A percentile compares a stretch with the other conserved stretches of the same genome.
phyloP scores from a whole-genome alignment of 2,329 filamentous ascomycete genomes.

The Arthrobotrys sinensis region DNA sequence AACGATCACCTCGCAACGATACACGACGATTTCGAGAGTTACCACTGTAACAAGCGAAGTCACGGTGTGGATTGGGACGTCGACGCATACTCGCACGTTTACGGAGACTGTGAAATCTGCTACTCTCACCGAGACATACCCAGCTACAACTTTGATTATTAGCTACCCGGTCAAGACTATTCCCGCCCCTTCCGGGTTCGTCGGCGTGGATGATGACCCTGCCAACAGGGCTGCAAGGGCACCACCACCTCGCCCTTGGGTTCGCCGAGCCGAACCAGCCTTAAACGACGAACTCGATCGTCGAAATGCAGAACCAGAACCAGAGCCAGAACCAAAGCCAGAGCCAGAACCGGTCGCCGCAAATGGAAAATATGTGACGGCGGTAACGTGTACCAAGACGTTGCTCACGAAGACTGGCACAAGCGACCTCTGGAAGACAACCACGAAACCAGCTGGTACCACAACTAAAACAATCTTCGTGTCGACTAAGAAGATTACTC shows the following conservation, averaged over 20 bases:
- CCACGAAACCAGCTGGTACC: slow-evolving; percentile 27
- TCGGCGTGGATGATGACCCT: slow-evolving; percentile 31
- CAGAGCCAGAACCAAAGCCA: neutral
- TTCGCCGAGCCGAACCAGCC: neutral
- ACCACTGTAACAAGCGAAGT: neutral
- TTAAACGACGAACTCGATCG: neutral
- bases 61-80: slow-evolving; percentile 25
- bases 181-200: slow-evolving; percentile 33
- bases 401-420: slow-evolving; percentile 45
- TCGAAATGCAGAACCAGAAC: slow-evolving; percentile 19
- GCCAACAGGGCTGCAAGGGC: slow-evolving; percentile 19
- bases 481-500: neutral
- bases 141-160: slow-evolving; percentile 3
- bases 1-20: neutral
- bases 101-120: neutral
- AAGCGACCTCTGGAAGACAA: slow-evolving; percentile 32
- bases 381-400: slow-evolving; percentile 47
- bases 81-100: slow-evolving; percentile 11
- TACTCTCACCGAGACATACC: neutral
- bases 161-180: neutral
- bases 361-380: slow-evolving; percentile 10
- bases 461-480: slow-evolving; percentile 15
- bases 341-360: slow-evolving; percentile 31
- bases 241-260: neutral
- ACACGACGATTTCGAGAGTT: neutral